phyloP scores from a whole-genome alignment of 257 asterid genomes.

The Sherardia arvensis region DNA sequence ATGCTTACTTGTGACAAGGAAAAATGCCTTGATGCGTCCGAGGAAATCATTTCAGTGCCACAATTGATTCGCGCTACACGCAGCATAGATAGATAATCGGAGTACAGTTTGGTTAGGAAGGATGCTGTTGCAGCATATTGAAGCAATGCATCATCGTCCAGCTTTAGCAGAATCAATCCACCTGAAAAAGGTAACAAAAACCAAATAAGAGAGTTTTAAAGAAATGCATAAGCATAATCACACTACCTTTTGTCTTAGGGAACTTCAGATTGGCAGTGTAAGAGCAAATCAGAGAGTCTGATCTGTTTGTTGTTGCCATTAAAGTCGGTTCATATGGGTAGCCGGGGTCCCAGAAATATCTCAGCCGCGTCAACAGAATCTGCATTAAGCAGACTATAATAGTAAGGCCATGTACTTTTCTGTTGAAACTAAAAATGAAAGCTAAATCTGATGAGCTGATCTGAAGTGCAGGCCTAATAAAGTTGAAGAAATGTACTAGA shows the following conservation, averaged over 20 bases:
- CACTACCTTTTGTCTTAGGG: slow-evolving; percentile 30
- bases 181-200: slow-evolving; percentile 27
- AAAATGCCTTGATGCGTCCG: slow-evolving; percentile 25
- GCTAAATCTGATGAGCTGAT: not conserved
- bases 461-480: not conserved
- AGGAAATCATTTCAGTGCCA: slow-evolving; percentile 20
- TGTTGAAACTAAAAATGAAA: not conserved
- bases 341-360: slow-evolving; percentile 45
- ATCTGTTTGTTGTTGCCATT: slow-evolving; percentile 36
- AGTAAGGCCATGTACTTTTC: too few species aligned
- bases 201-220: not conserved
- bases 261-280: slow-evolving; percentile 27
- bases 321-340: slow-evolving; percentile 46
- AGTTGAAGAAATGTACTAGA: not conserved
- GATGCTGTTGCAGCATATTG: slow-evolving; percentile 52
- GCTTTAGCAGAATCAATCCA: slow-evolving; percentile 39
- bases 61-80: slow-evolving; percentile 25
- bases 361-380: slow-evolving; percentile 39
- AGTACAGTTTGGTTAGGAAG: slow-evolving; percentile 47
- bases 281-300: slow-evolving; percentile 43
- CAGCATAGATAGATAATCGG: slow-evolving; percentile 44
- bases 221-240: not conserved
- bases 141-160: slow-evolving; percentile 27
- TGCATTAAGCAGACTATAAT: slow-evolving; percentile 1
- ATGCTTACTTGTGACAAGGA: slow-evolving; percentile 38